Percentiles rank a stretch among this genome's conserved stretches.
Conservation (phyloP, 768 basidiomycete genomes). For the Suillus occidentalis region DNA sequence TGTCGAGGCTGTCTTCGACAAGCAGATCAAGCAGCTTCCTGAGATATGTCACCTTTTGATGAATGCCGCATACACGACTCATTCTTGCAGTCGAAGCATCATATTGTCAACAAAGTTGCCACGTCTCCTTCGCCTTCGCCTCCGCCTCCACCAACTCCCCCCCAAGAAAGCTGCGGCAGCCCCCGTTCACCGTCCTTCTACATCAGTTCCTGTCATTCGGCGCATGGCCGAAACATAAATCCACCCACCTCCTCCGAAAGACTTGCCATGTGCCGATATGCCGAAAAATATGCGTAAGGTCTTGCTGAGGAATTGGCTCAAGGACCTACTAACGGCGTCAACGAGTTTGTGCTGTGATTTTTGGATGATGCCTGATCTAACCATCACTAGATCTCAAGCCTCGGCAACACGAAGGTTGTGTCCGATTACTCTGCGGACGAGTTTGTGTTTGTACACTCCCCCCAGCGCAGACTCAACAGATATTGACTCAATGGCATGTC, state of each 20-base stretch:
- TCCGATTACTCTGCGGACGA: too few relatives aligned
- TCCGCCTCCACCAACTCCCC: constrained; percentile 27
- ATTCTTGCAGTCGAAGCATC: constrained; percentile 40
- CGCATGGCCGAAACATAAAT: constrained; percentile 96
- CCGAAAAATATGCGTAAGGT: constrained; percentile 68
- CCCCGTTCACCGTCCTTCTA: constrained; percentile 67
- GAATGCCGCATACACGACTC: constrained; percentile 17
- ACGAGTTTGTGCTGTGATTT: too few relatives aligned
- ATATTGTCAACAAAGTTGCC: constrained; percentile 41
- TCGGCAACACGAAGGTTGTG: too few relatives aligned
- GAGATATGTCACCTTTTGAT: constrained; percentile 56
- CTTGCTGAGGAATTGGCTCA: constrained; percentile 10
- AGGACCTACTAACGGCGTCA: too few relatives aligned
- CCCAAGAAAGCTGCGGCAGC: constrained; percentile 34
- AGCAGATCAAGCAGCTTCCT: constrained; percentile 83
- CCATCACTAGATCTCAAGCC: too few relatives aligned
- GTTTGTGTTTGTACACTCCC: too few relatives aligned
- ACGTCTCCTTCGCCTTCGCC: constrained; percentile 41
- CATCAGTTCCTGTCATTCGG: constrained; percentile 68
- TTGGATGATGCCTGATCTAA: too few relatives aligned
- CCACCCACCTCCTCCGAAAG: constrained; percentile 92
- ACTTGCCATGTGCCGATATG: constrained; percentile 77
- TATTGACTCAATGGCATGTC: too few relatives aligned
- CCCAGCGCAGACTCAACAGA: too few relatives aligned
- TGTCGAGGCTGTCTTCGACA: constrained; percentile 84